Conservation (phyloP, 495 filamentous ascomycete species). For the Xylaria telfairii region DNA sequence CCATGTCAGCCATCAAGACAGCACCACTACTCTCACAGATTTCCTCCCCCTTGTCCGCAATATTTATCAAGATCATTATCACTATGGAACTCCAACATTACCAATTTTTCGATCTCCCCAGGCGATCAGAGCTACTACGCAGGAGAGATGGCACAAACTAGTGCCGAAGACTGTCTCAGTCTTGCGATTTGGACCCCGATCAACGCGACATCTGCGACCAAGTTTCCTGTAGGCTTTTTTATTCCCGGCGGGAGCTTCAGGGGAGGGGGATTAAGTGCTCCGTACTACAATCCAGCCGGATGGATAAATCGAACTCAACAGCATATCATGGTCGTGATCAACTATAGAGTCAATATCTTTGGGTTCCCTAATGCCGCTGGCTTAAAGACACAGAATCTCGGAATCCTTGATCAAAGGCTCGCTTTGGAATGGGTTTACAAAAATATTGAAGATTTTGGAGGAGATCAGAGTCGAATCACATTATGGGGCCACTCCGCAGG, state of each 20-base stretch:
- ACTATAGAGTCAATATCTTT: conserved; percentile 67
- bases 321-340: conserved; percentile 63
- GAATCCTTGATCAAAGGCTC: conserved; percentile 64
- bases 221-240: conserved; percentile 57
- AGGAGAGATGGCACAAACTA: conserved; percentile 43
- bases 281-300: conserved; percentile 49
- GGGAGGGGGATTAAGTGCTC: conserved; percentile 48
- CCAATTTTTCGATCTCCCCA: conserved; percentile 38
- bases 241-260: conserved; percentile 54
- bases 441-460: conserved; percentile 72
- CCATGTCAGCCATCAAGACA: conserved; percentile 36
- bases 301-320: conserved; percentile 53
- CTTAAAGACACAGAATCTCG: conserved; percentile 51
- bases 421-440: conserved; percentile 71
- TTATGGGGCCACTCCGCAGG: conserved; percentile 60
- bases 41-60: conserved; percentile 47
- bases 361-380: conserved; percentile 60
- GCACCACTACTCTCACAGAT: conserved; percentile 42
- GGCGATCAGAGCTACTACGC: conserved; percentile 41
- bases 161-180: conserved; percentile 59
- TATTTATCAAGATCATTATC: conserved; percentile 40
- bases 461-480: conserved; percentile 65
- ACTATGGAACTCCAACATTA: conserved; percentile 45
- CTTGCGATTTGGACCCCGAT: conserved; percentile 60
- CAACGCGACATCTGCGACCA: conserved; percentile 33